Evolutionary conservation across 352 stramenopile genomes (phyloP).

Genomic region (Pythium dissimile): DNA sequence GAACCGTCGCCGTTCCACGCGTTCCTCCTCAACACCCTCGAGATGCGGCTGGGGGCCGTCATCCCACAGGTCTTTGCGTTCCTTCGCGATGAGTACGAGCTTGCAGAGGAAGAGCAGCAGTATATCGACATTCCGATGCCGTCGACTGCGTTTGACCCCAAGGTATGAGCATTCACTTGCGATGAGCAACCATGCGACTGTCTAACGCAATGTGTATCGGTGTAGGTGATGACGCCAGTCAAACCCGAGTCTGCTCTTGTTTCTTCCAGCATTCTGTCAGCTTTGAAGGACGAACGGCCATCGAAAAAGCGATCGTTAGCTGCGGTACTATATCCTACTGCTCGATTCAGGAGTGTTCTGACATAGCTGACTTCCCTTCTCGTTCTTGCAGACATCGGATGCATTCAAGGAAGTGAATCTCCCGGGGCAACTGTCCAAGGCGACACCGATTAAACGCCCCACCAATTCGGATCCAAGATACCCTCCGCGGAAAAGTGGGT

Average conservation of each 20-base stretch:
- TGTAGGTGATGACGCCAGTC: neutral
- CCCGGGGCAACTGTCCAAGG: constrained; percentile 6
- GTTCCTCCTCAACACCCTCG: constrained; percentile 55
- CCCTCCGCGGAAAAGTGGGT: too few relatives aligned
- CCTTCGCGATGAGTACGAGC: constrained; percentile 53
- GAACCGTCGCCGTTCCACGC: constrained; percentile 65
- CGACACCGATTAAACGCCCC: neutral
- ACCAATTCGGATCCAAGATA: neutral
- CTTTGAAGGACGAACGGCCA: constrained; percentile 45
- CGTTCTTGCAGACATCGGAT: constrained; percentile 8
- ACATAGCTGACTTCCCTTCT: neutral
- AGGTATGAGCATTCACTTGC: neutral
- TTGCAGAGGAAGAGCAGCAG: constrained; percentile 43
- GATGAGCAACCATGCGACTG: neutral
- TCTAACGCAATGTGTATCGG: neutral
- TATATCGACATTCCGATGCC: neutral
- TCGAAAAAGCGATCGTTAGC: constrained; percentile 15
- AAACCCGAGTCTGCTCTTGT: neutral
- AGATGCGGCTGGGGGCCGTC: constrained; percentile 32
- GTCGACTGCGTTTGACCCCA: neutral
- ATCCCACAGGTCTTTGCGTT: constrained; percentile 48
- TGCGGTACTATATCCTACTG: constrained; percentile 1
- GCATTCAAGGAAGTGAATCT: constrained; percentile 22
- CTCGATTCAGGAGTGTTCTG: too few relatives aligned
- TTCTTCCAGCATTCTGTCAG: constrained; percentile 58